phyloP scores from a whole-genome alignment of 1,284 basidiomycete species.

The Leccinum griseonigrum region DNA sequence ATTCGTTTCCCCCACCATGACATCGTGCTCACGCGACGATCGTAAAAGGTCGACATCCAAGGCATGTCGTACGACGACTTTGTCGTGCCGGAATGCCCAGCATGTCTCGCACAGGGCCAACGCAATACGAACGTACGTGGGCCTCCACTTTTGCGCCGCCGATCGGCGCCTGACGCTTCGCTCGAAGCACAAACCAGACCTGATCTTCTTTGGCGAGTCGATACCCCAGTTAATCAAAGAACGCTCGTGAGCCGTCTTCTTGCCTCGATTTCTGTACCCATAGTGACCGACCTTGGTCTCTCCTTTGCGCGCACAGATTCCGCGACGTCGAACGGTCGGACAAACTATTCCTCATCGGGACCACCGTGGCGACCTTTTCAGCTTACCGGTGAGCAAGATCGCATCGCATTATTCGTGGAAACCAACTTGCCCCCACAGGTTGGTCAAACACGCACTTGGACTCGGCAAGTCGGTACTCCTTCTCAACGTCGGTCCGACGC shows the following conservation, averaged over 20 bases:
- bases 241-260: constrained; percentile 57
- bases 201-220: constrained; percentile 90
- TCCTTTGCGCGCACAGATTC: constrained; percentile 44
- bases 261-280: constrained; percentile 4
- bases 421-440: constrained; percentile 35
- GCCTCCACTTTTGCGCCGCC: neutral
- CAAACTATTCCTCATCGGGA: constrained; percentile 78
- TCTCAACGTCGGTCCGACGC: constrained; percentile 83
- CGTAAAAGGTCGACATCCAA: constrained; percentile 69
- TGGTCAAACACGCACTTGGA: constrained; percentile 80
- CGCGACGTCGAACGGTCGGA: constrained; percentile 59
- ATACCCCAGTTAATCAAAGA: constrained; percentile 62
- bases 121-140: constrained; percentile 49
- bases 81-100: constrained; percentile 72
- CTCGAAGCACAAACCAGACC: constrained; percentile 73
- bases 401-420: neutral
- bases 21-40: neutral
- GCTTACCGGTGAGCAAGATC: constrained; percentile 65
- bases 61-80: constrained; percentile 76
- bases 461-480: constrained; percentile 75
- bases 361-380: constrained; percentile 89
- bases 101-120: constrained; percentile 56
- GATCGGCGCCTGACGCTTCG: neutral
- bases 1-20: neutral
- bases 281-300: neutral